Base-by-base conservation (phyloP, 1,284 basidiomycete species). In the Malassezia vespertilionis region DNA sequence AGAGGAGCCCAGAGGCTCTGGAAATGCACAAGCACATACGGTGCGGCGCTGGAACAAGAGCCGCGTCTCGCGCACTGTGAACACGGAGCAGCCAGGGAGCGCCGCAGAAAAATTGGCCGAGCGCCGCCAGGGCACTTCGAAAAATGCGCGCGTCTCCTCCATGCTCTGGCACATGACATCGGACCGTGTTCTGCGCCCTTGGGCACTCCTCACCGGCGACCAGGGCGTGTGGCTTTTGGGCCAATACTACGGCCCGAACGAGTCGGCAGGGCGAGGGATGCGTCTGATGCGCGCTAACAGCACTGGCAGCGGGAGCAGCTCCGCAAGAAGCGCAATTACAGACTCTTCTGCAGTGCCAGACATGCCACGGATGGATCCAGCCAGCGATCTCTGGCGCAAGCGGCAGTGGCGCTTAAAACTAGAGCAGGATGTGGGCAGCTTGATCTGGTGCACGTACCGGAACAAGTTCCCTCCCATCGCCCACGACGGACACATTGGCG, bases 371-470 rank as follows among this genome's bases (percentile, higher is more conserved):
- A n/a, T n/a, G n/a, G n/a, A n/a, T n/a, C n/a, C n/a, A n/a, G n/a
- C n/a, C 9, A 26, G 32, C 40, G 10, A 17, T 17, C 12, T 24
- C 24, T 22, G 31, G 5, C 44, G 40, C 33, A 40, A 30, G 26
- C 33, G 31, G 12, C 26, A 32, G 14, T 48, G 36, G 44, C 44
- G 35, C 11, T 7, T 14, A n/a, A 23, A 27, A 15, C 23, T 59
- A 24, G 47, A 63, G 26, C 22, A 39, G 6, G 61, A 61, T 27
- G 60, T 65, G 33, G 49, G 51, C 33, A 63, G 57, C 0, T 50
- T 65, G 14, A 54, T 69, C 35, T 69, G 66, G 66, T 69, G 66
- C 47, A 65, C 65, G 5, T 69, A 69, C 40, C 60, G 66, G 33
- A 61, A 54, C 34, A 51, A 67, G 15, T 69, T 69, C 49, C 49